Percentiles rank a stretch among this genome's conserved stretches.
These are phyloP conservation scores for Monosporozyma solicola DNA, from an alignment of 805 yeast species.

Conservation along the genomic window DNA sequence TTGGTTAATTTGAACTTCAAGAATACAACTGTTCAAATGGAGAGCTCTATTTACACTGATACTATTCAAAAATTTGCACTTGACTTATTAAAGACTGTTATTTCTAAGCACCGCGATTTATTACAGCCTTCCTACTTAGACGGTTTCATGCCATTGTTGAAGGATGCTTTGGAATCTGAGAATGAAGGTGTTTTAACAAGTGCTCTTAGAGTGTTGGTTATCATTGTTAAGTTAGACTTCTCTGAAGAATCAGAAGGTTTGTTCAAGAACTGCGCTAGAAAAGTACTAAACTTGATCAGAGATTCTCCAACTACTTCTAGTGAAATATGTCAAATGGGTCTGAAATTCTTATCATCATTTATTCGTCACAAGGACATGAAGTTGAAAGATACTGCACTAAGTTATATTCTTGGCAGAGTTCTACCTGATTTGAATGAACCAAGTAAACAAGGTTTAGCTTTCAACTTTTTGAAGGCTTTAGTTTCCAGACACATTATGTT, in stretches of 20 bases:
- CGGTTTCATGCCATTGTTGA: conserved; percentile 69
- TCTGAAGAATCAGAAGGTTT: conserved; percentile 36
- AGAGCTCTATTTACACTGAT: conserved; percentile 46
- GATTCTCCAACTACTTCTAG: conserved; percentile 70
- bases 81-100: conserved; percentile 64
- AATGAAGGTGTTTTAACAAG: conserved; percentile 73
- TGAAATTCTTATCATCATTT: conserved; percentile 63
- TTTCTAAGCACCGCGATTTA: conserved; percentile 53
- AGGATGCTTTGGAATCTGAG: conserved; percentile 49
- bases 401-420: conserved; percentile 61
- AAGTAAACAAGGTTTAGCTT: conserved; percentile 77
- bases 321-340: conserved; percentile 70
- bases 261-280: conserved; percentile 54
- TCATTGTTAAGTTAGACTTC: conserved; percentile 55
- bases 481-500: conserved; percentile 62
- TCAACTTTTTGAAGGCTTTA: conserved; percentile 73
- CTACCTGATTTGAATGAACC: conserved; percentile 89
- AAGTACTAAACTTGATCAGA: conserved; percentile 53
- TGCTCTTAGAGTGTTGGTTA: conserved; percentile 52
- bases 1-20: conserved; percentile 63
- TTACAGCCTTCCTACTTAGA: conserved; percentile 50
- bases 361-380: conserved; percentile 61
- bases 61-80: conserved; percentile 68
- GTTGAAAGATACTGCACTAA: conserved; percentile 61
- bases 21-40: conserved; percentile 43